A percentile compares a stretch with the other conserved stretches of the same genome.
Conservation (phyloP, 257 asterid species). For the Solanum sparsipilum region DNA sequence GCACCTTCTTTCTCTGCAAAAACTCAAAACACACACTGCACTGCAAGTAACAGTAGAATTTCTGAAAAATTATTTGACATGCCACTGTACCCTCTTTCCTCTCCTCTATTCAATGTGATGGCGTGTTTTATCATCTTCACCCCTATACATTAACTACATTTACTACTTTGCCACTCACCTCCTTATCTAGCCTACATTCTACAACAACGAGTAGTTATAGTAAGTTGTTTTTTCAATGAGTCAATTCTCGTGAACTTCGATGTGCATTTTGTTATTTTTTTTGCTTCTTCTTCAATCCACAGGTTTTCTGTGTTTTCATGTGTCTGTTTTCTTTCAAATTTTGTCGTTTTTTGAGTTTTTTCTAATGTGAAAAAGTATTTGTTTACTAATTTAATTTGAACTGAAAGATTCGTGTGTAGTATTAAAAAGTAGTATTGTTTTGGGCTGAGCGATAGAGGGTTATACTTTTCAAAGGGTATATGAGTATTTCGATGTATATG, state of each 20-base stretch:
- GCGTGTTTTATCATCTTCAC: conserved; percentile 18
- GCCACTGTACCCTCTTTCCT: background rate
- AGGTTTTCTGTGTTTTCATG: conserved; percentile 41
- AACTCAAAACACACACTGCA: background rate
- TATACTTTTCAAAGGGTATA: background rate
- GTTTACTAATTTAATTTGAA: background rate
- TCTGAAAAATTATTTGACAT: background rate
- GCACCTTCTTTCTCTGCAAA: background rate
- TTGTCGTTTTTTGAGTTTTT: conserved; percentile 31
- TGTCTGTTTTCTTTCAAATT: conserved; percentile 10
- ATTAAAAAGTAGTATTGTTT: background rate
- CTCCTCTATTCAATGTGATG: conserved; percentile 21
- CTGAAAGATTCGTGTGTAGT: background rate
- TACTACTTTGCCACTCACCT: conserved; percentile 28
- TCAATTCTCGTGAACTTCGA: conserved; percentile 34
- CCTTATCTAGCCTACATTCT: conserved; percentile 6
- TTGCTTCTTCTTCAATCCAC: conserved; percentile 50
- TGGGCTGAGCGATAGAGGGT: background rate
- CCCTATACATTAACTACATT: conserved; percentile 44
- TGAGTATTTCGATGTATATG: background rate
- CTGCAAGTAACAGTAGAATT: conserved; percentile 10
- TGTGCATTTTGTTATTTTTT: conserved; percentile 10
- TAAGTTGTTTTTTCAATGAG: conserved; percentile 9
- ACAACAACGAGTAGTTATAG: background rate
- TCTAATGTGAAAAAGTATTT: conserved; percentile 15